Base-by-base conservation (phyloP, 305 asterid genomes). In the Withania somnifera region DNA sequence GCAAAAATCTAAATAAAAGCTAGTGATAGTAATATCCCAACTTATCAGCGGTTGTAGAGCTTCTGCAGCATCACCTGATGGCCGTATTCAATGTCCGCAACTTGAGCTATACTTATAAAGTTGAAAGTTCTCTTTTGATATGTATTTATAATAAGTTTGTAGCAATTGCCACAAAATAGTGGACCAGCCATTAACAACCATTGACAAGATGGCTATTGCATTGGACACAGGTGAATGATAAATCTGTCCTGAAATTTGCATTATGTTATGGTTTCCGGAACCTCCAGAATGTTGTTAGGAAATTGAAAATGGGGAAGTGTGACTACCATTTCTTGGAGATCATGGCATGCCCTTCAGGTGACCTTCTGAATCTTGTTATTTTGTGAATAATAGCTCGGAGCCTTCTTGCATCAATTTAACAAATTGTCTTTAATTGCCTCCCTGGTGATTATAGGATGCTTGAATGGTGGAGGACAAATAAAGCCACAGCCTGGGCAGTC, bases 271-370 rank as follows among this genome's bases (percentile, higher is more conserved):
- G 99, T 64, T 96, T 96, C 88, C 93, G 98, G 81, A 96, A 96
- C 87, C 90, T 96, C 82, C 92, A 95, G 58, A 96, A 96, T 82
- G 88, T 94, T 81, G 98, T 94, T 81, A 91, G 92, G 71, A 96
- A 94, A 89, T 91, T 96, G 61, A 94, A 92, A 93, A 87, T 86
- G 50, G 95, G 94, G 60, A 96, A 93, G 89, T 91, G 97, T 67
- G 98, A 96, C 69, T 96, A 96, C 83, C 93, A 96, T 52, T 96
- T 88, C 83, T 64, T 96, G 90, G 99, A 96, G 93, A 93, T 96
- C 81, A 96, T 96, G 99, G 99, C 99, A 17, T 96, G 99, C 85
- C 98, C 98, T 82, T 94, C 99, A 80, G 98, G 99, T 75, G 45
- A 75, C 10, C 24, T 9, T 19, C 79, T 24, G 36, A n/a, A 75